These are phyloP conservation scores for Eucalyptus viminalis DNA, from an alignment of 345 rosid species.

Conservation along the genomic window DNA sequence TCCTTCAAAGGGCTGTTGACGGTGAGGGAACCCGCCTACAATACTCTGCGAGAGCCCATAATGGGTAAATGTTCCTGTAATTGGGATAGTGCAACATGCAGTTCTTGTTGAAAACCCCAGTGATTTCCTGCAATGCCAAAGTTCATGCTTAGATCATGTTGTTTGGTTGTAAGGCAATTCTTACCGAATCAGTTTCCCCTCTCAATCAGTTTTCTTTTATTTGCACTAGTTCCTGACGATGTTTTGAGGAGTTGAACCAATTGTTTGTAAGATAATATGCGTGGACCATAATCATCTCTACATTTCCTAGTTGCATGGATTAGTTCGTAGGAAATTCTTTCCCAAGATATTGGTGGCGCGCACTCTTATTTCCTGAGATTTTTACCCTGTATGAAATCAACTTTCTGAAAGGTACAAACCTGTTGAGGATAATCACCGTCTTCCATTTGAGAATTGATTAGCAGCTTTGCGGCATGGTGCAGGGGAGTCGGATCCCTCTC, in stretches of 20 bases:
- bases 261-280: neutral
- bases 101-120: constrained; percentile 7
- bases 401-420: constrained; percentile 1
- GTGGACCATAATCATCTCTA: neutral
- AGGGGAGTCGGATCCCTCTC: constrained; percentile 55
- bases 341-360: neutral
- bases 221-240: neutral
- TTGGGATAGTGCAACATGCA: constrained; percentile 24
- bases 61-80: neutral
- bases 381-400: neutral
- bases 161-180: neutral
- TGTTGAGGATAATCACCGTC: constrained; percentile 60
- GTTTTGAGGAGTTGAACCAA: neutral
- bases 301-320: neutral
- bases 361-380: neutral
- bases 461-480: constrained; percentile 50
- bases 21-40: neutral
- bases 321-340: neutral
- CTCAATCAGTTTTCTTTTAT: neutral
- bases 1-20: neutral
- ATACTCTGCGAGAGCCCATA: neutral
- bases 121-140: neutral
- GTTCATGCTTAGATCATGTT: neutral
- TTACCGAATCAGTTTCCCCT: neutral
- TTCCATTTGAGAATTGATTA: constrained; percentile 56